Evolutionary conservation across 1,139 yeast genomes (phyloP), one percentile per base, ranked within the genome.

Genomic region (Debaryomyces psychrophilus): DNA sequence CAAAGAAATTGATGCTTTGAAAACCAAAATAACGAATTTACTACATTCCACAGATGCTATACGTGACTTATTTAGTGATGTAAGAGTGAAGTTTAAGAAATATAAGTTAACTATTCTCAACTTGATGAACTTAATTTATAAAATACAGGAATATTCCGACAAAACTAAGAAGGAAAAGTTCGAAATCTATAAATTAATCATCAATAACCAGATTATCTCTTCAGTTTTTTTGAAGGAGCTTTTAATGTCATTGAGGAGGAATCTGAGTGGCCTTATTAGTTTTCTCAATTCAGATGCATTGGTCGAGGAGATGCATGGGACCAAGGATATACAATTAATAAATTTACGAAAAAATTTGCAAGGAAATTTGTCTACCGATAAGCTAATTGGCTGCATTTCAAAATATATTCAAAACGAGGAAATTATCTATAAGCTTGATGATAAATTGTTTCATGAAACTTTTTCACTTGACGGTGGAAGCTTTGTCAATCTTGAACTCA

Each of bases 381-480:
- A 8, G 7, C 12, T 38, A 8, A 15, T 38, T 14, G 28, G 25
- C 4, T 22, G 17, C 31, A 26, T 38, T 18, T 15, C 34, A 12
- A 27, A 35, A 20, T 42, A 42, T 29, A 36, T 35, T 23, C 35
- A 42, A 28, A 35, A 23, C 22, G 29, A 42, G 14, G 36, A 34
- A 11, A 6, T 44, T 18, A 26, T 17, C n/a, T 28, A 28, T 25
- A 40, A 41, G 12, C 38, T 44, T 25, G 41, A 35, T 9, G 29
- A 41, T 25, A 22, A 40, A 37, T 53, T 73, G 8, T 73, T 75
- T 52, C 58, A 64, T 53, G 80, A 75, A 53, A 59, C 73, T 1
- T 73, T 70, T 47, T 60, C 76, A 2, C 54, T 73, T 42, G 64
- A 61, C 46, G 77, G 79, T 0, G 73, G 72, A 7, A 48, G 54